These are phyloP conservation scores for Gossypium longicalyx DNA, from an alignment of 345 rosid genomes.

Conservation along the genomic window DNA sequence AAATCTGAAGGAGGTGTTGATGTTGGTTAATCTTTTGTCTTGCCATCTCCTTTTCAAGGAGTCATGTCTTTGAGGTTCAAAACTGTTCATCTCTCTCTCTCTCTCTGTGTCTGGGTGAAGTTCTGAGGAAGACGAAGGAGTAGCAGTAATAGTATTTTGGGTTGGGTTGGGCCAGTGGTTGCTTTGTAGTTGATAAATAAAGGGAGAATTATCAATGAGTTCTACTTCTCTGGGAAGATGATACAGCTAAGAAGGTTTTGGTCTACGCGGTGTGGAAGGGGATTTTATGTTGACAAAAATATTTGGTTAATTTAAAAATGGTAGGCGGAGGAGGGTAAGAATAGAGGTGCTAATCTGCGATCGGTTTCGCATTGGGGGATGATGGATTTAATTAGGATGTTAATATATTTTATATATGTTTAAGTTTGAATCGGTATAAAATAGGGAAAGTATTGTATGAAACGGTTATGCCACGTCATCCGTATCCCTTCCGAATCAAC, in stretches of 20 bases:
- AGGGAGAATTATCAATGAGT: background rate
- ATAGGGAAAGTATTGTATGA: too few species aligned
- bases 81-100: slow-evolving; percentile 1
- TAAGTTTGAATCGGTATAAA: too few species aligned
- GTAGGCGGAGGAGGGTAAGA: too few species aligned
- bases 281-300: background rate
- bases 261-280: background rate
- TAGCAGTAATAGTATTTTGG: background rate
- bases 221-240: background rate
- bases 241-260: slow-evolving; percentile 27
- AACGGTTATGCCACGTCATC: too few species aligned
- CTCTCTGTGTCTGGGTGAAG: background rate
- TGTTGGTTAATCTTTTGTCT: slow-evolving; percentile 12
- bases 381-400: rapidly evolving
- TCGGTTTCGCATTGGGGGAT: too few species aligned
- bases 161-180: background rate
- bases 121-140: background rate
- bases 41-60: slow-evolving; percentile 10
- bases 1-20: slow-evolving; percentile 11
- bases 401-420: too few species aligned
- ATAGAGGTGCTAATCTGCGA: too few species aligned
- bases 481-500: too few species aligned
- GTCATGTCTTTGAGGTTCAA: slow-evolving; percentile 4
- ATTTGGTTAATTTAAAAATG: too few species aligned
- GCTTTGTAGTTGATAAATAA: background rate